phyloP scores from a whole-genome alignment of 768 basidiomycete genomes.

The Gymnopilus dilepis region DNA sequence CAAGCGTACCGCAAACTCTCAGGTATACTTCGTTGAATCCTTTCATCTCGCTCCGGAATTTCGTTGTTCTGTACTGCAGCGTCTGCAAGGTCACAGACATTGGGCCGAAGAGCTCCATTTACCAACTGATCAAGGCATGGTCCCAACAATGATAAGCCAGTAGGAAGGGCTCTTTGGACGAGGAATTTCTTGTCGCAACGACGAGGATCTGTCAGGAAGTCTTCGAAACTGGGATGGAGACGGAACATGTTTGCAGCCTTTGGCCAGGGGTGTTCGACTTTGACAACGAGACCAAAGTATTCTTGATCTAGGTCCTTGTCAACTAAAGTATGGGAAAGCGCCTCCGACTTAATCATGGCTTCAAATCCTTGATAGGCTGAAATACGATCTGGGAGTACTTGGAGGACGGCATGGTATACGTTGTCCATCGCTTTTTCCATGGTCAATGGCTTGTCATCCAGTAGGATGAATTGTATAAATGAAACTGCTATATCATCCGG shows the following conservation, averaged over 20 bases:
- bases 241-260: background rate
- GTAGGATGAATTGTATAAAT: background rate
- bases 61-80: background rate
- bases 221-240: constrained; percentile 7
- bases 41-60: background rate
- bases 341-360: background rate
- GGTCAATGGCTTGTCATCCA: background rate
- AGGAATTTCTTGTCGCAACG: background rate
- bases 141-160: background rate
- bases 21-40: background rate
- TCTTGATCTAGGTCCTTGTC: background rate
- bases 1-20: constrained; percentile 2
- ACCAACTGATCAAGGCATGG: background rate
- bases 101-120: background rate
- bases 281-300: background rate
- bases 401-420: background rate
- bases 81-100: constrained; percentile 1
- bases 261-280: background rate
- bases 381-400: background rate
- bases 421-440: constrained; percentile 8
- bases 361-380: background rate
- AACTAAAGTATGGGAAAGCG: background rate
- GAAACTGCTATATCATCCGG: background rate
- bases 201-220: constrained; percentile 1
- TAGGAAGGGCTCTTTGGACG: background rate